Evolutionary conservation across 208 protist species (phyloP).

Genomic region (Crithidia bombi): DNA sequence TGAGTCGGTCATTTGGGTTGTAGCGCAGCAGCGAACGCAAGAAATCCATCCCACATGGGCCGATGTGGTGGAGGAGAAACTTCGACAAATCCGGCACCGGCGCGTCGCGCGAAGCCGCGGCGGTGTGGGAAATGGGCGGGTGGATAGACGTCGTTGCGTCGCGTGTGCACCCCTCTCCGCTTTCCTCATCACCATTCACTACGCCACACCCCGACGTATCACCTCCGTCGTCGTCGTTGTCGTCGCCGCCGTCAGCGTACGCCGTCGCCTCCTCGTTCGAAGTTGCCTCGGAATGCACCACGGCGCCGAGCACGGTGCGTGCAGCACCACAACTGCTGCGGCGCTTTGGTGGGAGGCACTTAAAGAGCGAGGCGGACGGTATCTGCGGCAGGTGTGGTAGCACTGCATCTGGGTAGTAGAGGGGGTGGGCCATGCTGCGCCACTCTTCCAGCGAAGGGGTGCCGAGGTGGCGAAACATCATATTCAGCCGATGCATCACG

Average conservation of each 20-base stretch:
- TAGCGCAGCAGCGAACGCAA: constrained; percentile 51
- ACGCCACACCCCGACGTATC: too few relatives aligned
- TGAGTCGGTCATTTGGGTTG: constrained; percentile 56
- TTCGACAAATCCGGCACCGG: constrained; percentile 12
- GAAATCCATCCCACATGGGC: constrained; percentile 51
- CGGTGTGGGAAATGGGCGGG: not conserved
- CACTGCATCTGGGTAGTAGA: constrained; percentile 89
- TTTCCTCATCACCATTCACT: not conserved
- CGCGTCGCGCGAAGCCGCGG: not conserved
- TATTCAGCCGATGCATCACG: constrained; percentile 93
- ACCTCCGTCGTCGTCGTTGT: too few relatives aligned
- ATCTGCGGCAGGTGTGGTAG: constrained; percentile 87
- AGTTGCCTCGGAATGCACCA: constrained; percentile 17
- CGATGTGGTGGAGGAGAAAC: constrained; percentile 28
- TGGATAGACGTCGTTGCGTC: not conserved
- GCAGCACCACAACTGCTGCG: not conserved
- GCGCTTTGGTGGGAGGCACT: not conserved
- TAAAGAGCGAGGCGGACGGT: constrained; percentile 23
- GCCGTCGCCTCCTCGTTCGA: constrained; percentile 1
- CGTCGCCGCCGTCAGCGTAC: not conserved
- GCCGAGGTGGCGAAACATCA: constrained; percentile 95
- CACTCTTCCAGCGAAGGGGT: constrained; percentile 93
- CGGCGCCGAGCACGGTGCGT: not conserved
- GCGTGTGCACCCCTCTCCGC: not conserved
- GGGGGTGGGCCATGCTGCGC: constrained; percentile 95